A percentile compares a stretch with the other conserved stretches of the same genome.
These are phyloP conservation scores for Verticillium nonalfalfae DNA, from an alignment of 2,329 filamentous ascomycete genomes.

Conservation along the genomic window DNA sequence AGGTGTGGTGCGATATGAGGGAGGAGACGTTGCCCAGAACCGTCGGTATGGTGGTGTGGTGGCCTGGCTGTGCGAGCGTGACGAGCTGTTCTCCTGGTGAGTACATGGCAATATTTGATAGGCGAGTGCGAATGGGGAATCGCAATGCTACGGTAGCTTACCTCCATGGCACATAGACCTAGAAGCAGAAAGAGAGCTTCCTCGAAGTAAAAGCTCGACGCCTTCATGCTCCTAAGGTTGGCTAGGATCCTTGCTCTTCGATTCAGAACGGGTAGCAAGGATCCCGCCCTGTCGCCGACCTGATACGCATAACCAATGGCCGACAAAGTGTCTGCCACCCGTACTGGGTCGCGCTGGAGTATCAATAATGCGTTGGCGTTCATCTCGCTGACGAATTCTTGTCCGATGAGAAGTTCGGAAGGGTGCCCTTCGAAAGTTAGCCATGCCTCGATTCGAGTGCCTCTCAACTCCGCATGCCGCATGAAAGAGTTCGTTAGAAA, in stretches of 20 bases:
- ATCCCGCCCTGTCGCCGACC: conserved; percentile 6
- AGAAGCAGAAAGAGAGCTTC: conserved; percentile 19
- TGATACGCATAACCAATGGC: conserved; percentile 22
- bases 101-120: neutral
- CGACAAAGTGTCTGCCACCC: conserved; percentile 19
- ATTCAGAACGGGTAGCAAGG: conserved; percentile 16
- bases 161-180: conserved; percentile 21
- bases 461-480: too few species aligned
- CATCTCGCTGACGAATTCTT: conserved; percentile 23
- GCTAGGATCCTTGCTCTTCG: conserved; percentile 20
- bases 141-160: conserved; percentile 5
- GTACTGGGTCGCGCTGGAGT: conserved; percentile 18
- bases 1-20: conserved; percentile 17
- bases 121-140: neutral
- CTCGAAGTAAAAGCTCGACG: conserved; percentile 15
- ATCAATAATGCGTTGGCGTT: conserved; percentile 20
- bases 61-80: conserved; percentile 7
- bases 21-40: conserved; percentile 16
- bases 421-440: conserved; percentile 12
- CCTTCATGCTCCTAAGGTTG: conserved; percentile 15
- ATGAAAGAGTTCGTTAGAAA: neutral
- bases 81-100: conserved; percentile 7
- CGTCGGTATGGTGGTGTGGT: conserved; percentile 15
- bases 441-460: too few species aligned
- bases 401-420: conserved; percentile 19